Evolutionary conservation across 257 asterid species (phyloP).

Genomic region (Salvia hispanica): DNA sequence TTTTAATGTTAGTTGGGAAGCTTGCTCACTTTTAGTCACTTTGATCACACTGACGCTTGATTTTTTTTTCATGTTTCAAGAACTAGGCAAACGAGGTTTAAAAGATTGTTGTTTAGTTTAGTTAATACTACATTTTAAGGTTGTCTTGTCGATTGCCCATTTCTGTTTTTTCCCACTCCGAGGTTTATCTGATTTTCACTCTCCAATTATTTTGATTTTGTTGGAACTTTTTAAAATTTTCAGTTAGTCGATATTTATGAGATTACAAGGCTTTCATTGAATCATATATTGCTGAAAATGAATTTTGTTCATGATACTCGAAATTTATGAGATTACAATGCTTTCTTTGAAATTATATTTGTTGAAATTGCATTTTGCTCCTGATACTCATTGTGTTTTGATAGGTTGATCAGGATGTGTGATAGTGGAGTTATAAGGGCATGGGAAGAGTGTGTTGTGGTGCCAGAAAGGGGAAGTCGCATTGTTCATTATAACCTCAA

Average conservation of each 20-base stretch:
- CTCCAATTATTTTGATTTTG: background rate
- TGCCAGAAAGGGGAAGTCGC: conserved; percentile 40
- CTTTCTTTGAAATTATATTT: too few species aligned
- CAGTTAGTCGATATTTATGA: background rate
- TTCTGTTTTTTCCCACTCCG: background rate
- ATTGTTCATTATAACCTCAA: conserved; percentile 44
- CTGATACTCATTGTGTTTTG: too few species aligned
- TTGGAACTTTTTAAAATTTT: background rate
- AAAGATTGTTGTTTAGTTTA: background rate
- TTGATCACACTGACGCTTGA: conserved; percentile 17
- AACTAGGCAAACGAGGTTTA: background rate
- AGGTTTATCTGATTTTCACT: conserved; percentile 9
- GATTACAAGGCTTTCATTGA: background rate
- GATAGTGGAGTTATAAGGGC: conserved; percentile 31
- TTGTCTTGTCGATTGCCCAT: background rate
- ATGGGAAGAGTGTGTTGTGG: conserved; percentile 46
- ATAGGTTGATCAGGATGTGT: conserved; percentile 42
- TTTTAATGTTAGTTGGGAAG: background rate
- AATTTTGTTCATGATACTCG: background rate
- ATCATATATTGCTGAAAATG: background rate
- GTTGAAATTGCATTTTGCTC: too few species aligned
- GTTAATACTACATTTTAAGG: background rate
- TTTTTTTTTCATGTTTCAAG: background rate
- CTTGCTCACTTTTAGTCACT: background rate
- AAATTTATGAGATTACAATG: too few species aligned